phyloP scores from a whole-genome alignment of 1,284 basidiomycete species.

The Cryptococcus sp. region DNA sequence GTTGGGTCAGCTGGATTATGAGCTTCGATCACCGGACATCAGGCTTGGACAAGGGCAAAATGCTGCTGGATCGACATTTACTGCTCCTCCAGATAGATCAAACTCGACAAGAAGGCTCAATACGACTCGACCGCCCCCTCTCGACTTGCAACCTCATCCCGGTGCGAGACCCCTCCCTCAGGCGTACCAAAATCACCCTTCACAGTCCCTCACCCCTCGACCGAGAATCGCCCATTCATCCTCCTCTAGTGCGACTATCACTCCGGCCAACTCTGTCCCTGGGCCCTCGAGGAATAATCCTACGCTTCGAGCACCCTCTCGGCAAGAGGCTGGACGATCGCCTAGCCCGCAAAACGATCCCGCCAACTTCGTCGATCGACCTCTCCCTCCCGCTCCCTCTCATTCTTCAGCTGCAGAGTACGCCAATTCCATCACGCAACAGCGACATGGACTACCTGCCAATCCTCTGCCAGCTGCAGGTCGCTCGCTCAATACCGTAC shows the following conservation, averaged over 20 bases:
- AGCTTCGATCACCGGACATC: conserved; percentile 6
- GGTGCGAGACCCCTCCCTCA: conserved; percentile 20
- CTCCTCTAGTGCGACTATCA: conserved; percentile 10
- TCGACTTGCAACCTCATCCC: conserved; percentile 28
- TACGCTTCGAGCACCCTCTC: conserved; percentile 26
- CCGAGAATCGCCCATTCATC: conserved; percentile 8
- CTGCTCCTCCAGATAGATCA: not conserved
- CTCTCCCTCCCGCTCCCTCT: conserved; percentile 25
- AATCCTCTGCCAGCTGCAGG: conserved; percentile 13
- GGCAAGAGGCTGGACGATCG: conserved; percentile 26
- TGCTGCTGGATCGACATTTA: conserved; percentile 3
- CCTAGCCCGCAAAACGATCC: conserved; percentile 33
- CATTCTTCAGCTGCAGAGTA: conserved; percentile 27
- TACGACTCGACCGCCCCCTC: conserved; percentile 29
- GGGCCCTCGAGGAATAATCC: conserved; percentile 11
- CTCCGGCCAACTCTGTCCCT: conserved; percentile 14
- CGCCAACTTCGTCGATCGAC: conserved; percentile 22
- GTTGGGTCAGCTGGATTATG: not conserved
- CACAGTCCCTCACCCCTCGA: conserved; percentile 17
- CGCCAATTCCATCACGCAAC: conserved; percentile 21
- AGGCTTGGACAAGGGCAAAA: conserved; percentile 3
- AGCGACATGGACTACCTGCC: conserved; percentile 9
- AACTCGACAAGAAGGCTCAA: conserved; percentile 17
- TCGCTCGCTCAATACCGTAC: conserved; percentile 8
- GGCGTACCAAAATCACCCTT: conserved; percentile 22